These are phyloP conservation scores for Nitzschia inconspicua DNA, from an alignment of 108 stramenopile species.

Conservation along the genomic window DNA sequence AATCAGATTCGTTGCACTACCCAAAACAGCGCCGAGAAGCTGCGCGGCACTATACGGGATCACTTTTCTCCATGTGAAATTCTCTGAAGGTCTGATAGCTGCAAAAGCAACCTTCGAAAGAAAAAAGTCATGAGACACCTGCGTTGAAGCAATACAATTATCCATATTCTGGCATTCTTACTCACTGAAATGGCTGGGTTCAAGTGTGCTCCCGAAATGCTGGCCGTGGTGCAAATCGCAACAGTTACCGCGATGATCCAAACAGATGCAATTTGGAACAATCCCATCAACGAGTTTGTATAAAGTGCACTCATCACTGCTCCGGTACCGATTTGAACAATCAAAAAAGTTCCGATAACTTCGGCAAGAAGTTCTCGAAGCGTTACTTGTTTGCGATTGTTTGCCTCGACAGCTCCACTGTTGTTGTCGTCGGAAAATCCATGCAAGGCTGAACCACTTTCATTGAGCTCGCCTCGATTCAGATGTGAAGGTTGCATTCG, in stretches of 20 bases:
- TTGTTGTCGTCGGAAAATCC: no score
- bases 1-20: constrained; percentile 28
- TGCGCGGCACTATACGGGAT: constrained; percentile 42
- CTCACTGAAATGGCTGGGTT: constrained; percentile 50
- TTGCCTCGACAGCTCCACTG: background rate
- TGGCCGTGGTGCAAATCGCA: constrained; percentile 44
- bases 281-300: constrained; percentile 38
- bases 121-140: constrained; percentile 1
- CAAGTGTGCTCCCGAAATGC: constrained; percentile 45
- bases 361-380: constrained; percentile 53
- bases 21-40: constrained; percentile 37
- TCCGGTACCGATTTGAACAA: constrained; percentile 48
- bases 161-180: background rate
- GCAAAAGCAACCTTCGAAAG: constrained; percentile 44
- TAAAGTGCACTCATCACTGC: constrained; percentile 42
- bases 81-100: constrained; percentile 28
- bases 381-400: background rate
- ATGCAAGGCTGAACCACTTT: no score
- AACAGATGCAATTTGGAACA: constrained; percentile 51
- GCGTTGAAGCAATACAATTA: background rate
- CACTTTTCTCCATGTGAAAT: constrained; percentile 25
- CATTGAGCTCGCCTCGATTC: background rate
- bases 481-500: background rate
- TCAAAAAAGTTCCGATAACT: constrained; percentile 48
- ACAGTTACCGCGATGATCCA: constrained; percentile 59